Base-by-base conservation (phyloP, 345 rosid genomes). In the Syzygium grande region DNA sequence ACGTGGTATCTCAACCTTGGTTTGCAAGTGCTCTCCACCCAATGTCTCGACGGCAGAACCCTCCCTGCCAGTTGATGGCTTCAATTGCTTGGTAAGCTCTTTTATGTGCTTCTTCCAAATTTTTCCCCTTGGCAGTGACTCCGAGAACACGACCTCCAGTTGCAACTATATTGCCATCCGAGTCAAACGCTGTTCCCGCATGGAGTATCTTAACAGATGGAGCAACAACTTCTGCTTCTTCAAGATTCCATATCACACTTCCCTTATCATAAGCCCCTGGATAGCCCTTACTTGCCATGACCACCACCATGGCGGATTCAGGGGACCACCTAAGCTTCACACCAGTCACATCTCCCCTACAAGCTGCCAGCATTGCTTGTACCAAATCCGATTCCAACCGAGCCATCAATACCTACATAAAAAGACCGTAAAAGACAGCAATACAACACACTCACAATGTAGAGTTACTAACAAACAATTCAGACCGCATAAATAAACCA, bases 231-330 rank as follows among this genome's bases (percentile, higher is more conserved):
- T 95, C 97, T 43, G 97, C 98, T 89, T 96, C 95, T 90, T 97
- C 95, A 6, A 96, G 95, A 91, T 94, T 95, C 86, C n/a, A 86
- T 87, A 97, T 94, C 56, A 95, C 86, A 0, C 95, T 85, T 51
- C 99, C 99, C 93, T 95, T 96, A 91, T 93, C 93, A 19, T 95
- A 96, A 54, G 97, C 90, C 56, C 97, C 97, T 0, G 99, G 99
- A 86, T 97, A 97, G 79, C 98, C 99, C 58, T 96, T 92, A 90
- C 96, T 96, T n/a, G 98, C 99, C 99, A 97, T 93, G 83, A 96
- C 99, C 30, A 95, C 98, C 84, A 95, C 99, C 98, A 96, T 95
- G 63, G 99, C 95, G 86, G 98, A 94, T 52, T 94, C 97, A 14
- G 94, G 92, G 38, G 99, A 96, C 99, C 99, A 96, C 73, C 93